Conservation (phyloP, 495 filamentous ascomycete genomes). For the Aspergillus nidulans region DNA sequence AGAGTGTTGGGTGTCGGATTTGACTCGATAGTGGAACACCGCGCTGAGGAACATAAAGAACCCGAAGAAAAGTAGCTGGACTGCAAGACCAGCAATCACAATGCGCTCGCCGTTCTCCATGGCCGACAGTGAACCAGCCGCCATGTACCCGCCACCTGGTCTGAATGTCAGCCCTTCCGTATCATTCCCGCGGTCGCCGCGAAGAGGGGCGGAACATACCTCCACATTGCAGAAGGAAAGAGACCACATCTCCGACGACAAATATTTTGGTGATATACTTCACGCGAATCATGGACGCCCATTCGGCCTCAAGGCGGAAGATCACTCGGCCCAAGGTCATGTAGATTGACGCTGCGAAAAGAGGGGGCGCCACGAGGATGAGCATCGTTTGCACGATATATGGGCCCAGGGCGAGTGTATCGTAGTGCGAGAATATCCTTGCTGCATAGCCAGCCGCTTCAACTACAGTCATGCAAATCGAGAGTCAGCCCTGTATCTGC, state of each 20-base stretch:
- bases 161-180: too few relatives aligned
- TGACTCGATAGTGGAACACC: too few relatives aligned
- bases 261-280: not conserved
- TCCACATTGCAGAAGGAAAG: slow-evolving; percentile 14
- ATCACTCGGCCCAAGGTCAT: not conserved
- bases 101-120: slow-evolving; percentile 26
- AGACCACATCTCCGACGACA: not conserved
- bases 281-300: not conserved
- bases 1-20: too few relatives aligned
- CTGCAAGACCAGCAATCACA: slow-evolving; percentile 36
- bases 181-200: slow-evolving; percentile 16
- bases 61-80: slow-evolving; percentile 41
- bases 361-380: too few relatives aligned
- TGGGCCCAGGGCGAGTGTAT: too few relatives aligned
- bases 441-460: too few relatives aligned
- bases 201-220: too few relatives aligned
- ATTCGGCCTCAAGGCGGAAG: not conserved
- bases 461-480: too few relatives aligned
- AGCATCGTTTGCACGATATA: too few relatives aligned
- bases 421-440: too few relatives aligned
- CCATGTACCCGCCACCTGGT: too few relatives aligned
- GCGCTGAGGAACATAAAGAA: slow-evolving; percentile 28
- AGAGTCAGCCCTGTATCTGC: too few relatives aligned
- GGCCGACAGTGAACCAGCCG: slow-evolving; percentile 2
- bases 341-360: not conserved